phyloP scores from a whole-genome alignment of 768 basidiomycete genomes.

The Russula ochroleuca region DNA sequence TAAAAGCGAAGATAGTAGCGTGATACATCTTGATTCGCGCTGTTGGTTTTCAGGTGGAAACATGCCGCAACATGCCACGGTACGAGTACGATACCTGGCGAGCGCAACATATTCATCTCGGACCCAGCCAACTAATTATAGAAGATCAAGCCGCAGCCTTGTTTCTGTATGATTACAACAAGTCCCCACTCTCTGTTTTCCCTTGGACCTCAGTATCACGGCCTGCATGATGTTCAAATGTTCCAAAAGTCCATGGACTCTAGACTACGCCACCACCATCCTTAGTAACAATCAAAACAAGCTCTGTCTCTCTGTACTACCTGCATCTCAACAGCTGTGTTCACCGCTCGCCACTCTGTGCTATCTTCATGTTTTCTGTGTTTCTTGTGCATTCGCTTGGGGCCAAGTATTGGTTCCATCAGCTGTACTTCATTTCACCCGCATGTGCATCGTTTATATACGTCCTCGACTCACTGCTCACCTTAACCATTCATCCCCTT shows the following conservation, averaged over 20 bases:
- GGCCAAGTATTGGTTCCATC: neutral
- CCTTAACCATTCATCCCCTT: neutral
- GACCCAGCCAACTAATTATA: constrained; percentile 39
- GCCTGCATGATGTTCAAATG: neutral
- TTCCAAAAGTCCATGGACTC: neutral
- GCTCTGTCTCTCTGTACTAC: neutral
- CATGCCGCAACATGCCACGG: constrained; percentile 77
- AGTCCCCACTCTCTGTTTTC: neutral
- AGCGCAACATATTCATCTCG: constrained; percentile 53
- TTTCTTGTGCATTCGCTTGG: neutral
- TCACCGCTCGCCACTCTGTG: neutral
- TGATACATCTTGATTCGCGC: neutral
- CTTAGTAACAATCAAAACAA: neutral
- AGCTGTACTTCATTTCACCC: constrained; percentile 1
- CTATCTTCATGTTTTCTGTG: neutral
- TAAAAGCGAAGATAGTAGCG: constrained; percentile 6
- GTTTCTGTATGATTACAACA: constrained; percentile 4
- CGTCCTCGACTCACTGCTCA: neutral
- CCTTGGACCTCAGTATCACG: neutral
- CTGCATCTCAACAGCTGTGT: neutral
- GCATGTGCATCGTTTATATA: neutral
- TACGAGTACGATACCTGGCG: constrained; percentile 50
- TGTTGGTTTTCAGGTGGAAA: constrained; percentile 58
- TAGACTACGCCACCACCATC: neutral
- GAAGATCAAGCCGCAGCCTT: neutral